Conservation (phyloP, 1,284 basidiomycete species). For the Malassezia brasiliensis region DNA sequence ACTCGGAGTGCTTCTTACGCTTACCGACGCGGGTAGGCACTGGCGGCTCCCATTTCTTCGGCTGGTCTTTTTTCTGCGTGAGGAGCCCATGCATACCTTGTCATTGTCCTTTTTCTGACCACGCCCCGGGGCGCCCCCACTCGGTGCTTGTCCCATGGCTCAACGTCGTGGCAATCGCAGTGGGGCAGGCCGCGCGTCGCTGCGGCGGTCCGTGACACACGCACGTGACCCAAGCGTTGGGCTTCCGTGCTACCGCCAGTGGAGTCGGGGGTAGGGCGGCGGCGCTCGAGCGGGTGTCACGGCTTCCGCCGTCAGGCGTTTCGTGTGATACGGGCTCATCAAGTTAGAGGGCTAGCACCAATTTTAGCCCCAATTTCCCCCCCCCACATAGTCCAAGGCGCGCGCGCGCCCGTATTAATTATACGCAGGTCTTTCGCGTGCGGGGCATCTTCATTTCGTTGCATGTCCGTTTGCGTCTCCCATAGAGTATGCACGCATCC, state of each 20-base stretch:
- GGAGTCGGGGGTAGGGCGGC: too few relatives aligned
- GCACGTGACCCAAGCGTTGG: background rate
- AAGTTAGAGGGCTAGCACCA: too few relatives aligned
- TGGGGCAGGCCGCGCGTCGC: conserved; percentile 8
- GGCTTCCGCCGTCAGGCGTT: too few relatives aligned
- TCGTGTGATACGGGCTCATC: too few relatives aligned
- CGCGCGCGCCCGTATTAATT: too few relatives aligned
- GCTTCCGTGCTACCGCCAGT: background rate
- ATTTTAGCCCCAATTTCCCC: too few relatives aligned
- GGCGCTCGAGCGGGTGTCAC: too few relatives aligned
- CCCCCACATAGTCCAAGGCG: too few relatives aligned
- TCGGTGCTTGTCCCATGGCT: conserved; percentile 35
- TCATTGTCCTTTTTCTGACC: conserved; percentile 32
- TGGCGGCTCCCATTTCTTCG: conserved; percentile 97
- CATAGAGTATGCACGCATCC: too few relatives aligned
- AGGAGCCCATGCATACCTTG: conserved; percentile 3
- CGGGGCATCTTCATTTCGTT: too few relatives aligned
- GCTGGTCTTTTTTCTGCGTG: conserved; percentile 54
- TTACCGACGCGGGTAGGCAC: conserved; percentile 94
- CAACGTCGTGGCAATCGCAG: conserved; percentile 5
- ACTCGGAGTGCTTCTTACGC: conserved; percentile 82
- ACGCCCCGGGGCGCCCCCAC: conserved; percentile 33
- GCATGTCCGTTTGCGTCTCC: too few relatives aligned
- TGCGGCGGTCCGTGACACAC: background rate
- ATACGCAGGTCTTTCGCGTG: too few relatives aligned